Percentiles rank a stretch among this genome's conserved stretches.
Evolutionary conservation across 768 basidiomycete genomes (phyloP).

Genomic region (Hypsizygus marmoreus): DNA sequence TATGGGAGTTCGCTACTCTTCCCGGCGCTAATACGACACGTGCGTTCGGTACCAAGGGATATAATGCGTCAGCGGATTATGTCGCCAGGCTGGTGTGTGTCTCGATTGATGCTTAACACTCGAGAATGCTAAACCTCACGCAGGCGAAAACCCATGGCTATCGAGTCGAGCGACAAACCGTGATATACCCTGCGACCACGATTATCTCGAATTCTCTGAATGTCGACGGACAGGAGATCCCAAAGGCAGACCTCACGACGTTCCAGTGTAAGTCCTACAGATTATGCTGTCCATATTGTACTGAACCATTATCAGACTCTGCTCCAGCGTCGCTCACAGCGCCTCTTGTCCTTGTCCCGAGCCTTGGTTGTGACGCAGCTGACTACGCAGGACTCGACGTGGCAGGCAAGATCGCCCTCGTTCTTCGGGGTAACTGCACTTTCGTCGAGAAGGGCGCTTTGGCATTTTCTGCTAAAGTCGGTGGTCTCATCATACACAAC

Average conservation of each 20-base stretch:
- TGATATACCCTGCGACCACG: constrained; percentile 25
- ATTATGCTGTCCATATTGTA: constrained; percentile 14
- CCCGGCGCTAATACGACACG: constrained; percentile 25
- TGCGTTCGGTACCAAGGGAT: constrained; percentile 29
- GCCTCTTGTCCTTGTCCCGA: constrained; percentile 24
- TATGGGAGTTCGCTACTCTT: constrained; percentile 27
- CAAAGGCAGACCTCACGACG: constrained; percentile 24
- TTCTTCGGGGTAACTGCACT: constrained; percentile 28
- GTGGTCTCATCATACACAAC: constrained; percentile 30
- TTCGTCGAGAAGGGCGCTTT: constrained; percentile 29
- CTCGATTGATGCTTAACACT: background rate
- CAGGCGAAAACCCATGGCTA: constrained; percentile 28
- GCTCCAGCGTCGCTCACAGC: constrained; percentile 25
- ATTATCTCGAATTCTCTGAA: constrained; percentile 10
- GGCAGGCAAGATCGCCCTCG: constrained; percentile 28
- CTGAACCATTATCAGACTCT: constrained; percentile 24
- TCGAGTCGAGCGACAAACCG: constrained; percentile 28
- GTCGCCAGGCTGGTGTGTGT: constrained; percentile 24
- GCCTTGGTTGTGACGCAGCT: constrained; percentile 24
- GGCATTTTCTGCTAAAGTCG: constrained; percentile 27
- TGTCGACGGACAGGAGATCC: constrained; percentile 5
- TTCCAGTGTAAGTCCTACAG: constrained; percentile 17
- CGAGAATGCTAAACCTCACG: background rate
- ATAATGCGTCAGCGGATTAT: constrained; percentile 31
- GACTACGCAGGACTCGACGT: constrained; percentile 25